Evolutionary conservation across 1,284 basidiomycete species (phyloP), one percentile per base, ranked within the genome.

Genomic region (Apiotrichum montevideense): DNA sequence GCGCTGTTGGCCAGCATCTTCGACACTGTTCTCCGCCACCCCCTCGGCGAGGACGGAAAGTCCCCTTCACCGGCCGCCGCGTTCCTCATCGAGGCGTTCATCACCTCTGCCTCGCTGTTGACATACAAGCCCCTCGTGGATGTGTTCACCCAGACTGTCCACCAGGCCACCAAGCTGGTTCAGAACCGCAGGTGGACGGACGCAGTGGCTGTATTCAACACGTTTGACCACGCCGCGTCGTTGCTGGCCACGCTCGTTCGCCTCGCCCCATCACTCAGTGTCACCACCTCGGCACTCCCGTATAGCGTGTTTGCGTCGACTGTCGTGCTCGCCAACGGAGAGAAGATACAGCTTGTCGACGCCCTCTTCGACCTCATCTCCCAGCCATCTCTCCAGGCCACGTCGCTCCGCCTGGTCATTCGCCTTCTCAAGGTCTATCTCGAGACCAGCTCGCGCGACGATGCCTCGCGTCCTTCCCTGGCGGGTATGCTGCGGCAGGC

Each of bases 111-210:
- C 4, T 71, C 72, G 3, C 63, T 64, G 1, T 56, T 72, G 13
- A 71, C 69, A 2, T 75, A 73, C 55, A 65, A 70, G 52, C 72
- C 72, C 1, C 43, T 73, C 9, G 51, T 73, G 35, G 72, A 75
- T 4, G 62, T 67, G 13, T 53, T 75, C 47, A 68, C 66, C 4
- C 67, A 72, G 53, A 60, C 67, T 1, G 47, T 53, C 10, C 56
- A 55, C n/a, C 56, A 68, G 6, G 61, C 63, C 6, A 61, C 60
- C 10, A 62, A 59, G 35, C 49, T 68, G 11, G 51, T 68, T 33
- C 66, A 58, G 13, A 37, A 48, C 14, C 65, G 63, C 9, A 63
- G 69, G 5, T 59, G 56, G 39, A 44, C 46, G 6, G 69, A 71
- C 42, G 67, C 70, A 1, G 57, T 58, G n/a, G 46, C 59, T 8